Evolutionary conservation across 108 stramenopile species (phyloP), one percentile per base, ranked within the genome.

Genomic region (Heterococcus sp.): DNA sequence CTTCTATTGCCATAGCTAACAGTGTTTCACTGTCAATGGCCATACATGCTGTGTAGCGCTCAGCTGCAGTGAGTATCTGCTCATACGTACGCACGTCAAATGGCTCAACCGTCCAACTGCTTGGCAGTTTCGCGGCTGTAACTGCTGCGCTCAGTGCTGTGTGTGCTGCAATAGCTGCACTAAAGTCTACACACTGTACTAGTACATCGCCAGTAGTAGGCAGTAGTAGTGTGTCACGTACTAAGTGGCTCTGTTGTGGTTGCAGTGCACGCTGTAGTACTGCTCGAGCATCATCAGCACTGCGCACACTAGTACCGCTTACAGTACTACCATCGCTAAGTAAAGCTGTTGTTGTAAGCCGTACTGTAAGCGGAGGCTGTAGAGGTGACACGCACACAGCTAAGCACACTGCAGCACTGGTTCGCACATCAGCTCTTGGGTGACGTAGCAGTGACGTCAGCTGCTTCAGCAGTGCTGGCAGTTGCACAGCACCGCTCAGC

Each of bases 331-430:
- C n/a, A n/a, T n/a, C n/a, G n/a, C n/a, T n/a, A n/a, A n/a, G n/a
- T n/a, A n/a, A n/a, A n/a, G n/a, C n/a, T n/a, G n/a, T n/a, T n/a
- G n/a, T n/a, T n/a, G n/a, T n/a, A n/a, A n/a, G n/a, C n/a, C n/a
- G n/a, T n/a, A n/a, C n/a, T n/a, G n/a, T n/a, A n/a, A 81, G 36
- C 5, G 32, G 65, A 1, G 65, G 73, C 36, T 65, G 38, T 0
- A 33, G 64, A 27, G 69, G 79, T 3, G 30, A 32, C 38, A 81
- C 72, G 27, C 72, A 14, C 21, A 72, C 79, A 33, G 63, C 79
- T 30, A 73, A 46, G 65, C 79, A 81, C 3, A 37, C 79, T 5
- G 71, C 79, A 26, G 72, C 71, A 3, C 72, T 67, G n/a, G 64
- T 72, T 32, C 79, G 72, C 29, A 81, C 79, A 5, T 35, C 64